Percentiles rank a stretch among this genome's conserved stretches.
These are phyloP conservation scores for Vigna nakashimae DNA, from an alignment of 306 rosid genomes.

Conservation along the genomic window DNA sequence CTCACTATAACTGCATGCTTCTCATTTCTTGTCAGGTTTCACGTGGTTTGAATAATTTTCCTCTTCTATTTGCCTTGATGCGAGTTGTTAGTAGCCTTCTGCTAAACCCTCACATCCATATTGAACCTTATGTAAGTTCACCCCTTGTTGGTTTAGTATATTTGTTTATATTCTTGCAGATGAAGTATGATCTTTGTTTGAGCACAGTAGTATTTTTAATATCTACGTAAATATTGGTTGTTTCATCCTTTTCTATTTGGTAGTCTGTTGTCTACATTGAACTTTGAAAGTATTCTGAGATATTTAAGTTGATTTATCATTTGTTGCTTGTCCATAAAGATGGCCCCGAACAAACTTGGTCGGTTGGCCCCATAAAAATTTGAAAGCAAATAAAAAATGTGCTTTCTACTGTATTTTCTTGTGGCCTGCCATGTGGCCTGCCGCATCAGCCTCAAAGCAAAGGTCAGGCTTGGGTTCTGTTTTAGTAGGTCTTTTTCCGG, in stretches of 20 bases:
- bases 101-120: conserved; percentile 82
- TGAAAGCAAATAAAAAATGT: background rate
- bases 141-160: conserved; percentile 25
- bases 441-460: background rate
- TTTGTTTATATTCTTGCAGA: conserved; percentile 41
- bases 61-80: conserved; percentile 84
- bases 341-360: background rate
- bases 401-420: background rate
- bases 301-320: conserved; percentile 32
- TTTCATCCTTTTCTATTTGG: conserved; percentile 26
- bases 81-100: conserved; percentile 80
- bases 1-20: conserved; percentile 42
- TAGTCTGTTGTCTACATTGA: conserved; percentile 16
- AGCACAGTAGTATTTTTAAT: conserved; percentile 4
- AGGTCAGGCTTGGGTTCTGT: background rate
- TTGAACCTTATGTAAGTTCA: conserved; percentile 89
- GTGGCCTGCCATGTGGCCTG: background rate
- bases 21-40: conserved; percentile 66
- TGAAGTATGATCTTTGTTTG: conserved; percentile 12
- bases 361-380: background rate
- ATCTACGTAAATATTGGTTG: conserved; percentile 13
- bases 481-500: conserved; percentile 13
- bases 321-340: conserved; percentile 16
- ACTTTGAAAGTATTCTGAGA: background rate
- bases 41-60: conserved; percentile 62